A percentile compares a stretch with the other conserved stretches of the same genome.
These are phyloP conservation scores for Phytophthora hibernalis DNA, from an alignment of 352 stramenopile genomes.

Conservation along the genomic window DNA sequence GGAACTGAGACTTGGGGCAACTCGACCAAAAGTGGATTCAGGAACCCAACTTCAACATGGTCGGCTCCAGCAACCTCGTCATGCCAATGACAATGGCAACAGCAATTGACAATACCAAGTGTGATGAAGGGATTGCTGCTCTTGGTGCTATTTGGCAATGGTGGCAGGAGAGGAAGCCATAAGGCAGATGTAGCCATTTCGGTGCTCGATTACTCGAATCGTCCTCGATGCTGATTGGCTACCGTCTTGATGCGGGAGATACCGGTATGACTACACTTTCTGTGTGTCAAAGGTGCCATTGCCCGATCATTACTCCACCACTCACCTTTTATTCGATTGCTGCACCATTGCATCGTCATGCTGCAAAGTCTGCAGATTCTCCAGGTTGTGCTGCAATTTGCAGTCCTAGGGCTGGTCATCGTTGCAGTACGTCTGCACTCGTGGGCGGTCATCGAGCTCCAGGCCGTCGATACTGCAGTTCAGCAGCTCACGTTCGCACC, in stretches of 20 bases:
- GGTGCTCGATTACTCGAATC: background rate
- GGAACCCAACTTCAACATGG: constrained; percentile 14
- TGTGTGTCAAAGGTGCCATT: background rate
- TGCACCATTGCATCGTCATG: constrained; percentile 9
- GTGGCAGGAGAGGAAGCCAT: no score
- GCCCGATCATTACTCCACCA: background rate
- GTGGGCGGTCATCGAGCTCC: constrained; percentile 44
- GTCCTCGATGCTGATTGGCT: constrained; percentile 38
- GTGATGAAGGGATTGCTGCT: no score
- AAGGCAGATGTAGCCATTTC: constrained; percentile 13
- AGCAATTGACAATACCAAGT: background rate
- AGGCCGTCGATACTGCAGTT: background rate
- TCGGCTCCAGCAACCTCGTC: background rate
- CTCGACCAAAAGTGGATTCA: constrained; percentile 7
- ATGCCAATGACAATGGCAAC: background rate
- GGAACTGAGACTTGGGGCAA: background rate
- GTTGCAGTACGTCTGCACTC: constrained; percentile 38
- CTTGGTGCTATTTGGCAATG: no score
- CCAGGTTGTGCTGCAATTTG: constrained; percentile 33
- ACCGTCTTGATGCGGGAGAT: constrained; percentile 32
- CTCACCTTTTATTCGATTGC: background rate
- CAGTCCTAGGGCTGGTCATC: constrained; percentile 39
- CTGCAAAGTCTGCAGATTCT: constrained; percentile 27
- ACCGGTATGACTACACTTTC: constrained; percentile 12
- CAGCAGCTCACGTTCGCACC: constrained; percentile 52